Conservation (phyloP, 2,329 filamentous ascomycete species). For the Rhexocercosporidium sp. region DNA sequence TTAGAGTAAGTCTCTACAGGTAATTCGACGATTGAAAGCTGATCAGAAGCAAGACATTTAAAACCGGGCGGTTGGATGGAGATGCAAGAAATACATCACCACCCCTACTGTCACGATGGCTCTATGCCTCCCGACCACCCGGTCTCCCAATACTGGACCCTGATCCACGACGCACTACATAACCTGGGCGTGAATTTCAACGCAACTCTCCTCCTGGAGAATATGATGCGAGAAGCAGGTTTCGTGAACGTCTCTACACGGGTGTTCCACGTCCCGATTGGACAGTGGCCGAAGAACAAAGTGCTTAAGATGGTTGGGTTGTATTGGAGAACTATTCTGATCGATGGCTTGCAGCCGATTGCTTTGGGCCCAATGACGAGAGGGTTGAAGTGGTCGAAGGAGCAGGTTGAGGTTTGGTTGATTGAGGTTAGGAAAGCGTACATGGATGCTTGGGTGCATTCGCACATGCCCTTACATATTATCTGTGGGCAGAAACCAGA, state of each 20-base stretch:
- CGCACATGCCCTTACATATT: constrained; percentile 62
- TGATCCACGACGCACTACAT: constrained; percentile 51
- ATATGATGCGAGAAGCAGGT: constrained; percentile 55
- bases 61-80: constrained; percentile 62
- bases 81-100: constrained; percentile 59
- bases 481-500: constrained; percentile 59
- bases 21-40: constrained; percentile 11
- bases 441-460: constrained; percentile 46
- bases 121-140: constrained; percentile 48
- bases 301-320: constrained; percentile 56
- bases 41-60: constrained; percentile 48
- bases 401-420: constrained; percentile 55
- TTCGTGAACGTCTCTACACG: constrained; percentile 52
- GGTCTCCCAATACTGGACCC: constrained; percentile 53
- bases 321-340: constrained; percentile 56
- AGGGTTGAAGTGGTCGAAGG: constrained; percentile 53
- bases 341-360: constrained; percentile 57
- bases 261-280: constrained; percentile 54
- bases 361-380: constrained; percentile 57
- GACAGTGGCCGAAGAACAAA: constrained; percentile 49
- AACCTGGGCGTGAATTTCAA: constrained; percentile 54
- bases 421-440: constrained; percentile 55
- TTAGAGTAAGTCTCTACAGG: constrained; percentile 48
- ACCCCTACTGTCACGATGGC: constrained; percentile 50
- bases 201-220: constrained; percentile 48